A percentile compares a stretch with the other conserved stretches of the same genome.
Conservation (phyloP, 1,139 yeast species). For the Hansenula sp. region DNA sequence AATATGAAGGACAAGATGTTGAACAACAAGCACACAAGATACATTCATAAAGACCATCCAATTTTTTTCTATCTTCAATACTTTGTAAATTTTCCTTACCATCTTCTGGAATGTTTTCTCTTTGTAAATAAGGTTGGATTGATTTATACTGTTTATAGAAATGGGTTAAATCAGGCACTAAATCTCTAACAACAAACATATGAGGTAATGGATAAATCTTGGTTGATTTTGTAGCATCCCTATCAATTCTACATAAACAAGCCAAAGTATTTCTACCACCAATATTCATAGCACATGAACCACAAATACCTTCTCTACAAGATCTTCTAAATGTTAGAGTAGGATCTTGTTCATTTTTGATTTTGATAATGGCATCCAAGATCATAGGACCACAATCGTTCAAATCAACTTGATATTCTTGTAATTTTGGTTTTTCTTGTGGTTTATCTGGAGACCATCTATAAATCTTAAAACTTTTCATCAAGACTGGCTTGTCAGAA, state of each 20-base stretch:
- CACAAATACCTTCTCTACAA: slow-evolving; percentile 99
- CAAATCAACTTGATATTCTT: slow-evolving; percentile 79
- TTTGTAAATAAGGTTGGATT: slow-evolving; percentile 93
- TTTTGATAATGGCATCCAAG: slow-evolving; percentile 88
- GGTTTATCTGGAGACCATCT: slow-evolving; percentile 99
- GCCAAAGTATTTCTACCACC: slow-evolving; percentile 97
- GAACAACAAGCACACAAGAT: slow-evolving; percentile 98
- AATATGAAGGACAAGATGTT: slow-evolving; percentile 97
- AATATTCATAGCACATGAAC: slow-evolving; percentile 99
- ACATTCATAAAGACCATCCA: slow-evolving; percentile 97
- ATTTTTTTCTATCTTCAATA: slow-evolving; percentile 90
- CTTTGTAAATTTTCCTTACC: slow-evolving; percentile 93
- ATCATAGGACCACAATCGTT: slow-evolving; percentile 98
- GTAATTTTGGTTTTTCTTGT: slow-evolving; percentile 84
- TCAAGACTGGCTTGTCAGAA: slow-evolving; percentile 40
- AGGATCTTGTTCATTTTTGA: slow-evolving; percentile 94
- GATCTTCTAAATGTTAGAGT: slow-evolving; percentile 96
- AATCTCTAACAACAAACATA: slow-evolving; percentile 95
- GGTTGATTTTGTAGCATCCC: slow-evolving; percentile 65
- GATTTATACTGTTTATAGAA: slow-evolving; percentile 98
- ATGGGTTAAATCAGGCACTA: slow-evolving; percentile 96
- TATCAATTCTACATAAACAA: slow-evolving; percentile 91
- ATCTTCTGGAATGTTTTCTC: slow-evolving; percentile 75
- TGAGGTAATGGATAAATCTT: slow-evolving; percentile 98
- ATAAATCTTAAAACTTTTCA: slow-evolving; percentile 87